Conservation (phyloP, 352 stramenopile species). For the Pythium rishiriense region DNA sequence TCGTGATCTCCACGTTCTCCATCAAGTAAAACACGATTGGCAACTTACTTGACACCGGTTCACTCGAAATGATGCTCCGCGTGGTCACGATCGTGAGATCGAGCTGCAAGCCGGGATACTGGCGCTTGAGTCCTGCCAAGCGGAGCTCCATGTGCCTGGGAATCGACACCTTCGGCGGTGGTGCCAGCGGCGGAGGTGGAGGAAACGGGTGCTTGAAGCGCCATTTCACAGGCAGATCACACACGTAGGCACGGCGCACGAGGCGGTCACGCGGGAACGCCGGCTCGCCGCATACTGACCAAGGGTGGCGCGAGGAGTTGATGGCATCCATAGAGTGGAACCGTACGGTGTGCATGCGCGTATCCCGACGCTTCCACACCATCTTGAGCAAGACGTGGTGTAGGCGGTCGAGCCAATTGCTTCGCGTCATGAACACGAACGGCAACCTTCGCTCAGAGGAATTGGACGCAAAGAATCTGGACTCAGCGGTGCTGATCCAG, state of each 20-base stretch:
- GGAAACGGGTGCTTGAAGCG: constrained; percentile 7
- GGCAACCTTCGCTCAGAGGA: neutral
- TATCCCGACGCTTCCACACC: constrained; percentile 6
- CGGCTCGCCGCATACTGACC: neutral
- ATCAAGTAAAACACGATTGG: constrained; percentile 19
- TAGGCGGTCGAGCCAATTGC: constrained; percentile 23
- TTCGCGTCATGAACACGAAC: constrained; percentile 16
- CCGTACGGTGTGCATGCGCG: constrained; percentile 9
- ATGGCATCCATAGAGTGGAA: neutral
- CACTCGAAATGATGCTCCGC: constrained; percentile 6
- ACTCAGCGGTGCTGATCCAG: neutral
- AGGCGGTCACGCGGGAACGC: neutral
- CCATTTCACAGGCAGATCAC: constrained; percentile 11
- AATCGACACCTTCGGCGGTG: constrained; percentile 6
- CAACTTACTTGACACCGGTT: neutral
- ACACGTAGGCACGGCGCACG: neutral
- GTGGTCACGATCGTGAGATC: constrained; percentile 22
- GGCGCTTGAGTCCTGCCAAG: neutral
- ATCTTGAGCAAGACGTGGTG: constrained; percentile 16
- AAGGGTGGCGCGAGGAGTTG: neutral
- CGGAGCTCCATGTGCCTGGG: constrained; percentile 14
- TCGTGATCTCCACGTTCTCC: constrained; percentile 24
- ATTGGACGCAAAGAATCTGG: constrained; percentile 2
- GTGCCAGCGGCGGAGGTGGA: neutral
- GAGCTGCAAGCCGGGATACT: constrained; percentile 15